Evolutionary conservation across 2,329 filamentous ascomycete genomes (phyloP).

Genomic region (Ascosphaera aggregata): DNA sequence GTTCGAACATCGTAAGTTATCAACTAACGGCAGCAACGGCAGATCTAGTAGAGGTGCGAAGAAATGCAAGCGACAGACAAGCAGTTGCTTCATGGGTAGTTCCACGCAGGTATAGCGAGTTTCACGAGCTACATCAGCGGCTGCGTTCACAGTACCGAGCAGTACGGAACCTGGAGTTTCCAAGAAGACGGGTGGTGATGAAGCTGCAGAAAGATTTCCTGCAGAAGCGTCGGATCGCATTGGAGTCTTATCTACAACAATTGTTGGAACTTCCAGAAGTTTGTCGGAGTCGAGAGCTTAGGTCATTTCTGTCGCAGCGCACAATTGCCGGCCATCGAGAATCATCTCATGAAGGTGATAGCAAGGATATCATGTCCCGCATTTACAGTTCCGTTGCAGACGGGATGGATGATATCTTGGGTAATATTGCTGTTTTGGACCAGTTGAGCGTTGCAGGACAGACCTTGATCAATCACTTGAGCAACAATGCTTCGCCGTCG

Average conservation of each 20-base stretch:
- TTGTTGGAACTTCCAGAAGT: conserved; percentile 75
- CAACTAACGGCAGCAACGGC: conserved; percentile 2
- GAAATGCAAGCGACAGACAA: conserved; percentile 86
- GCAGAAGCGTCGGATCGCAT: conserved; percentile 58
- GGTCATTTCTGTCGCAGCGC: conserved; percentile 73
- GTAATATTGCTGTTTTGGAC: conserved; percentile 86
- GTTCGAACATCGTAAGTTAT: too few relatives aligned
- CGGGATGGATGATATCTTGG: conserved; percentile 93
- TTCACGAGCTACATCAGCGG: conserved; percentile 82
- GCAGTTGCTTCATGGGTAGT: conserved; percentile 87
- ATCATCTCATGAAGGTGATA: conserved; percentile 41
- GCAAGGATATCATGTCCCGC: conserved; percentile 63
- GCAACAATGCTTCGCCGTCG: conserved; percentile 10
- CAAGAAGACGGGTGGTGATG: conserved; percentile 76
- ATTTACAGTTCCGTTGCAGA: conserved; percentile 95
- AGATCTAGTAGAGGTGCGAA: conserved; percentile 73
- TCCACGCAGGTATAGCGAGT: conserved; percentile 86
- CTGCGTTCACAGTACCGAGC: conserved; percentile 67
- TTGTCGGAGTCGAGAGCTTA: conserved; percentile 76
- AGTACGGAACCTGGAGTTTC: conserved; percentile 77
- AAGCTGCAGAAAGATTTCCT: conserved; percentile 93
- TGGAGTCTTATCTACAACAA: conserved; percentile 68
- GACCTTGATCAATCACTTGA: conserved; percentile 40
- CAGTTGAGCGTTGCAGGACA: conserved; percentile 84
- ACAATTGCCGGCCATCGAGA: conserved; percentile 44